A percentile compares a stretch with the other conserved stretches of the same genome.
These are phyloP conservation scores for Lasiodiplodia sp. DNA, from an alignment of 2,329 filamentous ascomycete genomes.

Conservation along the genomic window DNA sequence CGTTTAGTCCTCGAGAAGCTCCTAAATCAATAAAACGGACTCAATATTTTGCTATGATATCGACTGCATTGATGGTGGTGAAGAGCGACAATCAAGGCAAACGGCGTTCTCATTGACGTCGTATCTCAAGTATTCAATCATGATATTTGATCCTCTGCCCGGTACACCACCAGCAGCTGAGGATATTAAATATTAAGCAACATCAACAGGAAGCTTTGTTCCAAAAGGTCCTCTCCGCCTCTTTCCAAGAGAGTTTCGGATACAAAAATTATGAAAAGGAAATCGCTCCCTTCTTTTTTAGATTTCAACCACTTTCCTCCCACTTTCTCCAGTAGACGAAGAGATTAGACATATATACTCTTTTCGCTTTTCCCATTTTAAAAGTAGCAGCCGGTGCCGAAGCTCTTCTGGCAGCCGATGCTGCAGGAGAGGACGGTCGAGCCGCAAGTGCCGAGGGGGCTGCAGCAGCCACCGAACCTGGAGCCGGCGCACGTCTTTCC, in stretches of 20 bases:
- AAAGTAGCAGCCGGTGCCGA: slow-evolving; percentile 40
- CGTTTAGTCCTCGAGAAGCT: too few species aligned
- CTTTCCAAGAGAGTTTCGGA: neutral
- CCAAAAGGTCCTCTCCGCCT: neutral
- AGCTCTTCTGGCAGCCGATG: slow-evolving; percentile 42
- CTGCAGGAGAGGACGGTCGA: slow-evolving; percentile 40
- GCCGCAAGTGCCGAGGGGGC: slow-evolving; percentile 37
- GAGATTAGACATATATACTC: slow-evolving; percentile 4
- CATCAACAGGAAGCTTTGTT: neutral
- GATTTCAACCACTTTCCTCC: neutral
- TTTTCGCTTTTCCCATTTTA: neutral
- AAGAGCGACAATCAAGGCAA: neutral
- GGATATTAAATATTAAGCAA: neutral
- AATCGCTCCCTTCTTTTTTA: neutral
- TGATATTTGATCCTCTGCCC: neutral
- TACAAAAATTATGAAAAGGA: neutral
- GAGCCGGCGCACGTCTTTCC: slow-evolving; percentile 30
- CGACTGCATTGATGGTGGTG: neutral
- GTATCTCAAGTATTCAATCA: neutral
- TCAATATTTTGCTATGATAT: too few species aligned
- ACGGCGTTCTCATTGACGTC: neutral
- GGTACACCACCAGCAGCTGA: neutral
- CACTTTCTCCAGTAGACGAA: neutral
- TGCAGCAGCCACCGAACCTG: slow-evolving; percentile 38
- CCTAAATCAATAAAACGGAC: too few species aligned